Conservation (phyloP, 176 grass and related monocot species). For the Dendrocalamus sinicus region DNA sequence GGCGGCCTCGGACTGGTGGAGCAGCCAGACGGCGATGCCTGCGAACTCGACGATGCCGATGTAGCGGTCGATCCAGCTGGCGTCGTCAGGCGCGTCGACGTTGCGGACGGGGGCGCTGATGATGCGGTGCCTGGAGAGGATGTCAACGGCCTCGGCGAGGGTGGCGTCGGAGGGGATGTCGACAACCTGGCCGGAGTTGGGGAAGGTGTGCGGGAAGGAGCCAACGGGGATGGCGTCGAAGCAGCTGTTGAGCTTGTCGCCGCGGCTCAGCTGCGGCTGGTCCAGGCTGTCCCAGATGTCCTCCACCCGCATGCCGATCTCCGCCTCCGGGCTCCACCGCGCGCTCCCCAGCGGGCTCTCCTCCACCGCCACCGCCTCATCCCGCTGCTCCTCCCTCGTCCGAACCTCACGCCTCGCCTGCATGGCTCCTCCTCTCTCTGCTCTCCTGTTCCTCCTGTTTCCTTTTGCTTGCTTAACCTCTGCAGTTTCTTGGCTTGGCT, state of each 20-base stretch:
- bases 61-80: conserved; percentile 96
- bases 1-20: conserved; percentile 63
- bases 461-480: neutral
- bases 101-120: conserved; percentile 82
- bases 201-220: conserved; percentile 72
- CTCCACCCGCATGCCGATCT: conserved; percentile 82
- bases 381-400: conserved; percentile 41
- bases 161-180: conserved; percentile 85
- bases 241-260: conserved; percentile 93
- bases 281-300: conserved; percentile 86
- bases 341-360: conserved; percentile 64
- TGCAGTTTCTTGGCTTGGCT: neutral
- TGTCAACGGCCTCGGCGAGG: conserved; percentile 85
- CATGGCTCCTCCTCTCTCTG: conserved; percentile 19
- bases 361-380: neutral
- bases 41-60: conserved; percentile 98
- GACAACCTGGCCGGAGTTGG: conserved; percentile 48
- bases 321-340: conserved; percentile 85
- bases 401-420: conserved; percentile 48
- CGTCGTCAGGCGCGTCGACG: conserved; percentile 82
- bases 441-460: neutral
- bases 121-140: conserved; percentile 79
- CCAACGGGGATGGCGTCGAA: conserved; percentile 80
- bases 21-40: conserved; percentile 89
- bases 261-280: conserved; percentile 69